These are phyloP conservation scores for Tolypocladium tropicale DNA, from an alignment of 2,329 filamentous ascomycete species.

Conservation along the genomic window DNA sequence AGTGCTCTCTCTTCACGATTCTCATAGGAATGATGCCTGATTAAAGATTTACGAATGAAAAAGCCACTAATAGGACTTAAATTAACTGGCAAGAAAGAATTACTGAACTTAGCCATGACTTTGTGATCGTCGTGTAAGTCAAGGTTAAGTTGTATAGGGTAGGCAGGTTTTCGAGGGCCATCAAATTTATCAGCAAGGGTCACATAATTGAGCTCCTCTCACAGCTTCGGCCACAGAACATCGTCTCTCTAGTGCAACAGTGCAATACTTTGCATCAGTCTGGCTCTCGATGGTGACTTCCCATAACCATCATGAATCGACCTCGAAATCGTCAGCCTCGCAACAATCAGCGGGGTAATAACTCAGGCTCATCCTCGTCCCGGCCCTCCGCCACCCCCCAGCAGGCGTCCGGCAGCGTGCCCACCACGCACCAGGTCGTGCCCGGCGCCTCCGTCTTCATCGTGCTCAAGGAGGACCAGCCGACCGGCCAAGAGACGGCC, in stretches of 20 bases:
- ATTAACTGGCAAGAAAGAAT: too few relatives aligned
- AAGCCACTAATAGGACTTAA: too few relatives aligned
- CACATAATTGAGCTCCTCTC: too few relatives aligned
- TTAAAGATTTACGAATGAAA: too few relatives aligned
- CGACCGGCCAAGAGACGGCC: conserved; percentile 58
- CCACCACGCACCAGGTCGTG: conserved; percentile 40
- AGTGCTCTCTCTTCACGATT: too few relatives aligned
- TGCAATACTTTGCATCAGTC: neutral
- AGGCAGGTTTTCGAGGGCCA: too few relatives aligned
- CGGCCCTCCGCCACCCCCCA: conserved; percentile 17
- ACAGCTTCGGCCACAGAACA: too few relatives aligned
- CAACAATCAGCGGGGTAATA: conserved; percentile 4
- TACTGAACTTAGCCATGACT: too few relatives aligned
- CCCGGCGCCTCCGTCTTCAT: conserved; percentile 59
- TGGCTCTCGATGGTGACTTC: neutral
- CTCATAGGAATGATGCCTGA: too few relatives aligned
- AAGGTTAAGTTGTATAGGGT: too few relatives aligned
- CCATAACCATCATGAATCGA: conserved; percentile 15
- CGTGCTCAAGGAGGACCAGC: conserved; percentile 66
- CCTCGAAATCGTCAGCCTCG: conserved; percentile 22
- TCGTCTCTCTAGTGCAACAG: neutral
- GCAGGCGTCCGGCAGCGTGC: conserved; percentile 29
- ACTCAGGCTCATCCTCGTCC: neutral
- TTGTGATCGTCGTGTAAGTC: too few relatives aligned
- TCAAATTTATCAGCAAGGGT: too few relatives aligned